These are phyloP conservation scores for Phytophthora nicotianae DNA, from an alignment of 352 stramenopile genomes.

Conservation along the genomic window DNA sequence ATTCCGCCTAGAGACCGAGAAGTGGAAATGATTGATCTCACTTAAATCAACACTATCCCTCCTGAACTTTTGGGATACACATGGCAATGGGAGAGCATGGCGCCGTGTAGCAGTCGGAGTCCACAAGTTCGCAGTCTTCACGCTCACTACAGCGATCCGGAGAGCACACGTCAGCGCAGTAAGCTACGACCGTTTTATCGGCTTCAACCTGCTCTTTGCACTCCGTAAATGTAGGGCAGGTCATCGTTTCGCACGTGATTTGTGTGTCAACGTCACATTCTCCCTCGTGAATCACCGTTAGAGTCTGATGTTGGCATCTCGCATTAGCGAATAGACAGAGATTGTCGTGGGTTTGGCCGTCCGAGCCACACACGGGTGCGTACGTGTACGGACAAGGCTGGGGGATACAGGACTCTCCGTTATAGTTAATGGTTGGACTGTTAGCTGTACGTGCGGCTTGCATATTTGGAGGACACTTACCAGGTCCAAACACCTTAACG, in stretches of 20 bases:
- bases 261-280: conserved; percentile 48
- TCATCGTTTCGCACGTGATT: conserved; percentile 51
- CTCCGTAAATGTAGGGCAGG: conserved; percentile 50
- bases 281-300: conserved; percentile 49
- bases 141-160: conserved; percentile 51
- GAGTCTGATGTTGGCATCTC: conserved; percentile 26
- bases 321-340: conserved; percentile 46
- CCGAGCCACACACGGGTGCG: conserved; percentile 43
- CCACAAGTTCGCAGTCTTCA: conserved; percentile 50
- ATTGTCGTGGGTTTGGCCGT: conserved; percentile 49
- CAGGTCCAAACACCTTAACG: conserved; percentile 41
- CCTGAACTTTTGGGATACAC: conserved; percentile 45
- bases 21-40: conserved; percentile 33
- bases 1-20: not conserved
- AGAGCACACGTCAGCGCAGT: conserved; percentile 61
- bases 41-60: conserved; percentile 8
- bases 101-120: conserved; percentile 57
- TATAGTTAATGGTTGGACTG: conserved; percentile 8
- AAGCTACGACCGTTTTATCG: conserved; percentile 34
- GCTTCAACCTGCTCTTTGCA: conserved; percentile 41
- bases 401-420: conserved; percentile 41
- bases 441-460: conserved; percentile 18
- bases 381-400: conserved; percentile 42
- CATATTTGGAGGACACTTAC: conserved; percentile 46
- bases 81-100: conserved; percentile 61